These are phyloP conservation scores for Kurtzmaniella quercitrusa DNA, from an alignment of 1,139 yeast genomes.

Conservation along the genomic window DNA sequence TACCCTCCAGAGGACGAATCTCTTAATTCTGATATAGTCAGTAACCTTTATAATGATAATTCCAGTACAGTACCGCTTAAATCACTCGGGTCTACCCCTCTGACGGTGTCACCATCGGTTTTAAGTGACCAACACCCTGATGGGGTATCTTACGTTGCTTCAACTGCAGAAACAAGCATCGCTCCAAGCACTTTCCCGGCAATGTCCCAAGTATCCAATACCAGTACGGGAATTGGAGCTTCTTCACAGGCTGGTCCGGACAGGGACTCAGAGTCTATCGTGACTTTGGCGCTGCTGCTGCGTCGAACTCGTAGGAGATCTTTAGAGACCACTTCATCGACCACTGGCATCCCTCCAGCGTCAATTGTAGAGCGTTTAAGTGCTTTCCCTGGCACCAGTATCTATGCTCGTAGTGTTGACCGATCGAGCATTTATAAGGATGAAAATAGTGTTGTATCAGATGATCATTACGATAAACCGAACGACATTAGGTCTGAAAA, in stretches of 20 bases:
- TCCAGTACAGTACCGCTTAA: constrained; percentile 51
- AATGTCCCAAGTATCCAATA: constrained; percentile 3
- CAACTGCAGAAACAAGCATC: constrained; percentile 53
- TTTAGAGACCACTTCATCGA: constrained; percentile 55
- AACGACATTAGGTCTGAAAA: constrained; percentile 1
- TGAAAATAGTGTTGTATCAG: constrained; percentile 1
- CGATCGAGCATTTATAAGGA: constrained; percentile 16
- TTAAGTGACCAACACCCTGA: constrained; percentile 40
- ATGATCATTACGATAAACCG: constrained; percentile 1
- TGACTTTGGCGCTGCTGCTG: constrained; percentile 52
- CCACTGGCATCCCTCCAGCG: constrained; percentile 63
- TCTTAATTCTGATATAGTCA: constrained; percentile 20
- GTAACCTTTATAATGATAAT: constrained; percentile 23
- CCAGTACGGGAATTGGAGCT: constrained; percentile 1
- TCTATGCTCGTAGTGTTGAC: constrained; percentile 26
- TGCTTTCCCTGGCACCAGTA: constrained; percentile 19
- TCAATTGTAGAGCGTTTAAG: constrained; percentile 52
- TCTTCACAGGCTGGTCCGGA: constrained; percentile 13
- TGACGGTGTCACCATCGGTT: constrained; percentile 42
- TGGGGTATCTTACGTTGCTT: constrained; percentile 35
- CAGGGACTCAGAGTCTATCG: constrained; percentile 50
- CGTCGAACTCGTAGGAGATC: constrained; percentile 48
- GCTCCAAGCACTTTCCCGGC: constrained; percentile 26
- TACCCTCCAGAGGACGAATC: constrained; percentile 5
- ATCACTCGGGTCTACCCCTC: constrained; percentile 46